A percentile compares a stretch with the other conserved stretches of the same genome.
Conservation (phyloP, 768 basidiomycete genomes). For the Phanerodontia chrysosporium region DNA sequence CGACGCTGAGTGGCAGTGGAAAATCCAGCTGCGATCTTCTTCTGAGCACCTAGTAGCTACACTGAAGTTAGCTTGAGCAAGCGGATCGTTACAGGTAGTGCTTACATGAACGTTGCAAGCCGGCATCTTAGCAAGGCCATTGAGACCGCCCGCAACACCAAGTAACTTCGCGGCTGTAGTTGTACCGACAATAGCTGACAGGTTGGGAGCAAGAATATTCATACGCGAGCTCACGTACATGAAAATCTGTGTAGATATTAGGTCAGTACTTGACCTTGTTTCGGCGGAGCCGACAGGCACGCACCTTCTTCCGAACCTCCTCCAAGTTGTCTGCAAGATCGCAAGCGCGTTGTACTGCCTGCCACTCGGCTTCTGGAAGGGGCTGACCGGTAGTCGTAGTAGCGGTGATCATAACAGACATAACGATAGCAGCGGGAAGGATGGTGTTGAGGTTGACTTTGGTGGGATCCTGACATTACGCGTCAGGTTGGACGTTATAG, state of each 20-base stretch:
- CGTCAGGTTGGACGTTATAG: too few species aligned
- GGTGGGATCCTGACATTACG: slow-evolving; percentile 86
- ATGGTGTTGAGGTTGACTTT: slow-evolving; percentile 79
- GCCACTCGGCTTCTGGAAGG: slow-evolving; percentile 70
- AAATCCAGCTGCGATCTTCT: slow-evolving; percentile 89
- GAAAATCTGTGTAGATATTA: slow-evolving; percentile 65
- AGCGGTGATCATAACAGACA: slow-evolving; percentile 94
- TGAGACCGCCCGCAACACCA: slow-evolving; percentile 93
- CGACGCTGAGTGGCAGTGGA: slow-evolving; percentile 82
- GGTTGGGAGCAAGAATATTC: slow-evolving; percentile 96
- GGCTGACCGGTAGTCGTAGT: slow-evolving; percentile 82
- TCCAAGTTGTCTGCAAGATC: slow-evolving; percentile 87
- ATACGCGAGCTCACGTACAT: slow-evolving; percentile 99
- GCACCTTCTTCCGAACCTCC: slow-evolving; percentile 83
- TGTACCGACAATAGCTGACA: slow-evolving; percentile 97
- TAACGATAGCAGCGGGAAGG: slow-evolving; percentile 84
- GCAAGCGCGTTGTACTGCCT: slow-evolving; percentile 78
- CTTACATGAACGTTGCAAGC: slow-evolving; percentile 91
- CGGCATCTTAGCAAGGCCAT: slow-evolving; percentile 90
- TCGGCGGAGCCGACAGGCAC: neutral
- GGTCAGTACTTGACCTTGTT: neutral
- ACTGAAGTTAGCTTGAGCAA: neutral
- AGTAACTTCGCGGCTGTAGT: slow-evolving; percentile 97
- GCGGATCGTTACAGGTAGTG: too few species aligned
- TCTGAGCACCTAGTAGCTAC: slow-evolving; percentile 90